Conservation (phyloP, 495 filamentous ascomycete genomes). For the Apodospora peruviana region DNA sequence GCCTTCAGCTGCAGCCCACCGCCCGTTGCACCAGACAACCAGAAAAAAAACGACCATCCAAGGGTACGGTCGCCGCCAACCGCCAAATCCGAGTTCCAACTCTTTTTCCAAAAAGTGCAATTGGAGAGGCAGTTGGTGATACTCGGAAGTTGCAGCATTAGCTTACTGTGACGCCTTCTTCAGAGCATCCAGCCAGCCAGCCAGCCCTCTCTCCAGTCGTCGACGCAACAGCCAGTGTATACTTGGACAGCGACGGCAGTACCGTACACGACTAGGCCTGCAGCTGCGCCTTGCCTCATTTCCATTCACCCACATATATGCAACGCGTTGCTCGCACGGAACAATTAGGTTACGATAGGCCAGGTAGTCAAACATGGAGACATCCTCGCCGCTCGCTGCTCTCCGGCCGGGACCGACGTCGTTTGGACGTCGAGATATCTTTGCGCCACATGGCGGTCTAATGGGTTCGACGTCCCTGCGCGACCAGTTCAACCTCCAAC, state of each 20-base stretch:
- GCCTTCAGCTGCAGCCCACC: constrained; percentile 12
- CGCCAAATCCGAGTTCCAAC: not conserved
- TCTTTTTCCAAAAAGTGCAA: not conserved
- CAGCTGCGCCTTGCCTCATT: not conserved
- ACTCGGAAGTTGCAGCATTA: constrained; percentile 16
- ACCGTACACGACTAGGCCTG: not conserved
- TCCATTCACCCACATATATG: not conserved
- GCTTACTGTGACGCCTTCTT: constrained; percentile 12
- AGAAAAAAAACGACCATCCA: constrained; percentile 13
- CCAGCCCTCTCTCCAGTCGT: too few relatives aligned
- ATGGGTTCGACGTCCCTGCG: constrained; percentile 52
- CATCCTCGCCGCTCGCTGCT: constrained; percentile 88
- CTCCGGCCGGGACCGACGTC: constrained; percentile 74
- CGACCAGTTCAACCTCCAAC: constrained; percentile 48
- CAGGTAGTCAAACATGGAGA: constrained; percentile 58
- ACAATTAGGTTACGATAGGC: too few relatives aligned
- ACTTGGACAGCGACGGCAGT: not conserved
- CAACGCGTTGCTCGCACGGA: too few relatives aligned
- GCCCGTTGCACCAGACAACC: constrained; percentile 34
- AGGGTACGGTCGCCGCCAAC: constrained; percentile 16
- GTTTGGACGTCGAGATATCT: constrained; percentile 39
- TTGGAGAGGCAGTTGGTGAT: not conserved
- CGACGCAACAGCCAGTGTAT: not conserved
- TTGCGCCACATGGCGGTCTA: constrained; percentile 43
- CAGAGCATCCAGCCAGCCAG: constrained; percentile 1